phyloP scores from a whole-genome alignment of 139 green algal genomes.

The Tetraselmis striata region DNA sequence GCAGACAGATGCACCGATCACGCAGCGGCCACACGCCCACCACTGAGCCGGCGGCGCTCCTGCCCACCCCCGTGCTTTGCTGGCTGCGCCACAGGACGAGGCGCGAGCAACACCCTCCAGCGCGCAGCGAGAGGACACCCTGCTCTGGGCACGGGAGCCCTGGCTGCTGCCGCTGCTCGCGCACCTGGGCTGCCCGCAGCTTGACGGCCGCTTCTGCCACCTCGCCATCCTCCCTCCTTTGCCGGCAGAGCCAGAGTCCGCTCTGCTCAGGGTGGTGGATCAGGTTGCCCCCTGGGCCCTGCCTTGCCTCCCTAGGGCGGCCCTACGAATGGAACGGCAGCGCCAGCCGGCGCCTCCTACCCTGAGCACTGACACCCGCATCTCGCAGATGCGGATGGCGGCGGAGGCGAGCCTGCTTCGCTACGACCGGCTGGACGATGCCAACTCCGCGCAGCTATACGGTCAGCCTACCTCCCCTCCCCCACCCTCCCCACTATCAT shows the following conservation, averaged over 20 bases:
- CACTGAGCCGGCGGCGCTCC: too few relatives aligned
- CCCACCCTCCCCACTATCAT: too few relatives aligned
- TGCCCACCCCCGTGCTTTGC: too few relatives aligned
- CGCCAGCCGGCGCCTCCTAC: too few relatives aligned
- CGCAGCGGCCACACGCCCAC: too few relatives aligned
- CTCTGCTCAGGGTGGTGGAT: not conserved
- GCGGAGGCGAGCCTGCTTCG: not conserved
- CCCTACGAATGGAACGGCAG: too few relatives aligned
- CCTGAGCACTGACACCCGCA: not conserved
- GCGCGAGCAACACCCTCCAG: too few relatives aligned
- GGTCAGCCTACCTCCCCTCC: not conserved
- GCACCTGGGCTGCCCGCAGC: slow-evolving; percentile 25
- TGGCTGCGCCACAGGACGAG: too few relatives aligned
- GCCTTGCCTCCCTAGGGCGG: not conserved
- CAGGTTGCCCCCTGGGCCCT: not conserved
- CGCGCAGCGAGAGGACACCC: not conserved
- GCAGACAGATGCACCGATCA: too few relatives aligned
- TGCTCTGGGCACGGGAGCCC: slow-evolving; percentile 11
- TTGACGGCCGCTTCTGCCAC: slow-evolving; percentile 32
- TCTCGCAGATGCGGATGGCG: not conserved
- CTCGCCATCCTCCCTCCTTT: not conserved
- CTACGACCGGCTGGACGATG: not conserved
- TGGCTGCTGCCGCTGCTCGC: slow-evolving; percentile 32
- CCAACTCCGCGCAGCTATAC: not conserved
- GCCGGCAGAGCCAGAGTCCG: not conserved